Base-by-base conservation (phyloP, 495 filamentous ascomycete species). In the Platismatia glauca region DNA sequence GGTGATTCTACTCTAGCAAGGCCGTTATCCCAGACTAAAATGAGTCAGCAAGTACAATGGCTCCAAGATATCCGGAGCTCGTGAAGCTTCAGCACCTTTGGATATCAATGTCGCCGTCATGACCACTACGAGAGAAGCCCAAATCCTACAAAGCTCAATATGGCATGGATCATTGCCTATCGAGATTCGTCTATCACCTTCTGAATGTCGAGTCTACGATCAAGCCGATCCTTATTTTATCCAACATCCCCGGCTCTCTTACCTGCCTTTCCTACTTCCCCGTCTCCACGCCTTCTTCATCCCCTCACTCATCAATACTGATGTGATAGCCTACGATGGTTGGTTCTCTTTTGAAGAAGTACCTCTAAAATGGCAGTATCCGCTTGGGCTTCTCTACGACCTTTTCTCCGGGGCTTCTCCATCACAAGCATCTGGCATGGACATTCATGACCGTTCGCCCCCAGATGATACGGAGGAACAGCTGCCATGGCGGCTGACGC, bases 321-420 rank as follows among this genome's bases (percentile, higher is more conserved):
- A 77, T 29, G 77, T 78, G 37, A 67, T 75, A n/a, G 72, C 82
- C 29, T 77, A 83, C 44, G 81, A 84, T 44, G 86, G 84, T 33
- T 90, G 87, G 87, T 81, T 90, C 58, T 83, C 83, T 9, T 88
- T 86, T 68, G 85, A 90, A 66, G 79, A 79, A 38, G 84, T 98
- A 72, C 86, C 91, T 68, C 72, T 92, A 77, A 87, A 95, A 84
- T 87, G 91, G 88, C 77, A 96, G 73, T 88, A 95, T 62, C 88
- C 93, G 3, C 74, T 93, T 37, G 94, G 95, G 12, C 79, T 99
- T 27, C 81, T 97, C 34, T 90, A 88, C 70, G 94, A 99, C 72
- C 82, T 97, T 16, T 96, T 88, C 62, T 85, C 86, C 2, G 87
- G 86, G 22, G 78, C 77, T 56, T 84, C 85, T 2, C 77, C 79